Percentiles rank a stretch among this genome's conserved stretches.
phyloP scores from a whole-genome alignment of 2,329 filamentous ascomycete genomes.

The Hypoxylon sp. region DNA sequence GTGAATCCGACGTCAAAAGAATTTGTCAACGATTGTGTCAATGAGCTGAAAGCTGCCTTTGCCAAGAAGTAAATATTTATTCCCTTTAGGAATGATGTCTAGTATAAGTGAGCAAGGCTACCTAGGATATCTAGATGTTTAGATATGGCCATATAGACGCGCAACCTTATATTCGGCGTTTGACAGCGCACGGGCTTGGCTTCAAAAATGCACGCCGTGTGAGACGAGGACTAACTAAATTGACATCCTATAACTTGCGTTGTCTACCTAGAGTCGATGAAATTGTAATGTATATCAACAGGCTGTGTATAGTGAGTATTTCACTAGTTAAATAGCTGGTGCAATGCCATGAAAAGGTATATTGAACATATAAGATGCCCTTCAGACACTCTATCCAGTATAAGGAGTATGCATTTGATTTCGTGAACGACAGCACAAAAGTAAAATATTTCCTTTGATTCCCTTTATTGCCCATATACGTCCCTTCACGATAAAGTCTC shows the following conservation, averaged over 20 bases:
- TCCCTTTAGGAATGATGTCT: neutral
- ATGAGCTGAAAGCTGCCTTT: slow-evolving; percentile 52
- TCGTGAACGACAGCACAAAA: too few relatives aligned
- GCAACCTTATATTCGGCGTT: neutral
- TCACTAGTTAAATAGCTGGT: too few relatives aligned
- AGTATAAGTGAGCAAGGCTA: neutral
- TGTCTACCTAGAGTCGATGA: neutral
- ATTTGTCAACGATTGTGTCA: slow-evolving; percentile 54
- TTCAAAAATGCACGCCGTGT: neutral
- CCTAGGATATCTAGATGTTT: neutral
- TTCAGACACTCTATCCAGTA: too few relatives aligned
- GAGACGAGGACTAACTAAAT: neutral
- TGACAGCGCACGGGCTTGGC: neutral
- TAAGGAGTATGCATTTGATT: too few relatives aligned
- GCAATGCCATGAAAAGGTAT: too few relatives aligned
- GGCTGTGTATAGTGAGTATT: too few relatives aligned
- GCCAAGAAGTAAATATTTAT: slow-evolving; percentile 12
- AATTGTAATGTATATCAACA: neutral
- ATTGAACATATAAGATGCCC: too few relatives aligned
- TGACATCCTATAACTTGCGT: neutral
- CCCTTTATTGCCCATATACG: too few relatives aligned
- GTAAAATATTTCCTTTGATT: too few relatives aligned
- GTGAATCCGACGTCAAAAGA: slow-evolving; percentile 54
- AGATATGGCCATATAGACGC: too few relatives aligned
- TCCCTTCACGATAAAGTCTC: too few relatives aligned